Percentiles rank a stretch among this genome's conserved stretches.
Evolutionary conservation across 257 asterid genomes (phyloP).

Genomic region (Scutellaria galericulata): DNA sequence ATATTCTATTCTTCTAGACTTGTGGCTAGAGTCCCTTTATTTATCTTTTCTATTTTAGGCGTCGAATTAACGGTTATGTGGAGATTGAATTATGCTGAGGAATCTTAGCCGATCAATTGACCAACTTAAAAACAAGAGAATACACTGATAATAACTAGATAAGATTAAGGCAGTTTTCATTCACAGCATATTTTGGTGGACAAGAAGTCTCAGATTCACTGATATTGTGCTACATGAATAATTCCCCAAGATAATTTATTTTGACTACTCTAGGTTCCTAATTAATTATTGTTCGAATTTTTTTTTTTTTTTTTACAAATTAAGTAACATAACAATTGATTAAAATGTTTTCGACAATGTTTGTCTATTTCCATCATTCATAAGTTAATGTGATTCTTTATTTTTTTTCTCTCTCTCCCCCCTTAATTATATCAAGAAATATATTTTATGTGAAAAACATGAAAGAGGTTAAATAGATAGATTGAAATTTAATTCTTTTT

Average conservation of each 20-base stretch:
- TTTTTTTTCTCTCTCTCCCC: no score
- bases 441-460: no score
- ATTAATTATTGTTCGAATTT: no score
- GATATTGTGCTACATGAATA: conserved; percentile 31
- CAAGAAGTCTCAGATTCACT: conserved; percentile 45
- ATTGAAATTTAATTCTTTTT: no score
- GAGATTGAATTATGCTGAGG: conserved; percentile 29
- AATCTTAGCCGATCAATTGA: conserved; percentile 29
- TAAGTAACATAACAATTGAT: no score
- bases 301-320: no score
- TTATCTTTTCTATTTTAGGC: background rate
- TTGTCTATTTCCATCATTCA: no score
- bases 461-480: no score
- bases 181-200: conserved; percentile 34
- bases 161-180: conserved; percentile 36
- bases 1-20: background rate
- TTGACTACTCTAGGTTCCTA: no score
- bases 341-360: no score
- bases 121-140: conserved; percentile 24
- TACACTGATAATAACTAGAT: conserved; percentile 30
- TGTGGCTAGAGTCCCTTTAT: background rate
- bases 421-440: no score
- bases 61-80: background rate
- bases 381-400: no score
- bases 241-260: conserved; percentile 37